Base-by-base conservation (phyloP, 2,329 filamentous ascomycete species). In the Sclerotinia nivalis region DNA sequence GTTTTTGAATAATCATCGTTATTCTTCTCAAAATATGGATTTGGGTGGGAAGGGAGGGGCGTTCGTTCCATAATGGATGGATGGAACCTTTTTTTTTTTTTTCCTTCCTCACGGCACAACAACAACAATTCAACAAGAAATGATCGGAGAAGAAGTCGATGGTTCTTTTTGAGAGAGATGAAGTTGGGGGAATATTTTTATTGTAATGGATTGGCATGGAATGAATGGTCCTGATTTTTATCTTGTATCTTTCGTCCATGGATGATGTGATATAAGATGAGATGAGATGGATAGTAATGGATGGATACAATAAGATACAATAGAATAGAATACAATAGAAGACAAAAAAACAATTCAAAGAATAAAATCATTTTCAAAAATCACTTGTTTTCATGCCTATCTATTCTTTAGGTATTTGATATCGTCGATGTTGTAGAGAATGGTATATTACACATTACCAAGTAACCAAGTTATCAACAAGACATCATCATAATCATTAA, bases 21-120 rank as follows among this genome's bases (percentile, higher is more conserved):
- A 40, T 37, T 50, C 45, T 50, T 40, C 31, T 37, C 10, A 47
- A 52, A 52, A 64, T 25, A 50, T n/a, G 45, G 45, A 37, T 25
- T 34, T 25, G 8, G 37, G 20, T 8, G n/a, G 47, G 47, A n/a
- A n/a, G 4, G 13, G 13, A 12, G 31, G 59, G 60, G 60, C 60
- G 60, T 64, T 64, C 8, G 22, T 37, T 64, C 31, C 45, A 64
- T 50, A 13, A 37, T 50, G 60, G 59, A 62, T 49, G 43, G 18
- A 37, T 37, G 31, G 54, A 37, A 20, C 8, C 28, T 22, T n/a
- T 43, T 40, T 20, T 28, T 25, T 50, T 54, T 54, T 40, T 22
- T 40, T 43, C 20, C 22, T 28, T 50, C n/a, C 34, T 62, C 25
- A 25, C 45, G 28, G 22, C 22, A 7, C 2, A 43, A 18, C 28